phyloP scores from a whole-genome alignment of 1,139 yeast genomes.

The Tardiomyces depauwii region DNA sequence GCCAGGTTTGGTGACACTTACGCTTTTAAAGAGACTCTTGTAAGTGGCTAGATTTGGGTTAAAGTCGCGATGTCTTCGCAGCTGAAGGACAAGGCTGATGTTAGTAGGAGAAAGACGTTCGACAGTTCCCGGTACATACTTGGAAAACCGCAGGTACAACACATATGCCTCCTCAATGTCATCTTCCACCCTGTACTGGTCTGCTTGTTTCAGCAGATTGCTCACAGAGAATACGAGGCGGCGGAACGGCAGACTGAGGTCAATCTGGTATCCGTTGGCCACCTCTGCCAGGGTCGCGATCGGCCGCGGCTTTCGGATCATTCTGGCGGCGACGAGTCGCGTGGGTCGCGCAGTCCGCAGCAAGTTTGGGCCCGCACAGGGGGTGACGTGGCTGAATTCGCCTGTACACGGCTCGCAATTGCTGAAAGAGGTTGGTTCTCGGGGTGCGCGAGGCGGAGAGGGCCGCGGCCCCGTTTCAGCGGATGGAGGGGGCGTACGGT shows the following conservation, averaged over 20 bases:
- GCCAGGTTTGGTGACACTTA: neutral
- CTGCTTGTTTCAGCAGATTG: slow-evolving; percentile 33
- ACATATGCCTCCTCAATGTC: slow-evolving; percentile 36
- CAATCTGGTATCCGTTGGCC: slow-evolving; percentile 35
- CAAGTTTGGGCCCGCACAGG: too few relatives aligned
- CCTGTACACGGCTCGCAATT: too few relatives aligned
- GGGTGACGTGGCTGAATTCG: too few relatives aligned
- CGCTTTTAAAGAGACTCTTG: neutral
- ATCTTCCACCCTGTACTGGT: slow-evolving; percentile 30
- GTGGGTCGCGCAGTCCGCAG: too few relatives aligned
- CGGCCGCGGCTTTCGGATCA: slow-evolving; percentile 4
- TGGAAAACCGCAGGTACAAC: slow-evolving; percentile 31
- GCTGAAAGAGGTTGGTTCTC: too few relatives aligned
- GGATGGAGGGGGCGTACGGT: too few relatives aligned
- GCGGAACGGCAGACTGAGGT: slow-evolving; percentile 30
- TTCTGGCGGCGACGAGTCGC: neutral
- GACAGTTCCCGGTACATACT: neutral
- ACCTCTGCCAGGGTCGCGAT: slow-evolving; percentile 26
- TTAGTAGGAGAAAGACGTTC: neutral
- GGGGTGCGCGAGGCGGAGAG: too few relatives aligned
- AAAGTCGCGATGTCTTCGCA: slow-evolving; percentile 35
- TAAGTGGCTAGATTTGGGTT: slow-evolving; percentile 1
- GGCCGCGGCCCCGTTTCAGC: too few relatives aligned
- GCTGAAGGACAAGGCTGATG: slow-evolving; percentile 28
- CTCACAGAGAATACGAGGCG: slow-evolving; percentile 37